Evolutionary conservation across 1,284 basidiomycete genomes (phyloP), one percentile per base, ranked within the genome.

Genomic region (Abortiporus biennis): DNA sequence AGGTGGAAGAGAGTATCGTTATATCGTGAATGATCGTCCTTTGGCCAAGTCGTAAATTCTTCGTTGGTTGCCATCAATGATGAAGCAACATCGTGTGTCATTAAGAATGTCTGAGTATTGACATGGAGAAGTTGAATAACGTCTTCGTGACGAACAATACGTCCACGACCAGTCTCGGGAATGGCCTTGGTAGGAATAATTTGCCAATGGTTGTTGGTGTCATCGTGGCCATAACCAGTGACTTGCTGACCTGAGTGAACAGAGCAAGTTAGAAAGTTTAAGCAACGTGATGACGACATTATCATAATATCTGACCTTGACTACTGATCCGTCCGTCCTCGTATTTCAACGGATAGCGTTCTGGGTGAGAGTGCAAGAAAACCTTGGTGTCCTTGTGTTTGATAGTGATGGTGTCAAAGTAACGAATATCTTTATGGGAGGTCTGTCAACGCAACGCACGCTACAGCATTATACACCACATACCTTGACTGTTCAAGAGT

Each of bases 31-130:
- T 77, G 66, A 51, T 90, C 82, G 48, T 86, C 81, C 52, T 77
- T 81, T 9, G 80, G 63, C 77, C 83, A 84, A 1, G 93, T 95
- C 2, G 94, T 99, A 63, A 99, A 94, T 64, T 99, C 96, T 62
- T 97, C 92, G 64, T 99, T 98, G 30, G 96, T 99, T 6, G 95
- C 82, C 86, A 94, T 96, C 40, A 94, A 77, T 2, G 96, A 90
- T 2, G 92, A 96, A 0, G 96, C 96, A 45, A 99, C 96, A 60
- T 99, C 96, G 59, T 99, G 96, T 1, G 94, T 94, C 36, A 99
- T 67, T 31, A 99, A 80, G 44, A 83, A 66, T 1, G 82, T 82
- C 52, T 94, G 69, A 6, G 94, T 96, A 61, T 78, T 80, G 58
- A 92, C 74, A 58, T 99, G 96, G 20, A 92, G 69, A 23, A 99